A percentile compares a stretch with the other conserved stretches of the same genome.
phyloP scores from a whole-genome alignment of 2,329 filamentous ascomycete genomes.

The Neocucurbitaria cava region DNA sequence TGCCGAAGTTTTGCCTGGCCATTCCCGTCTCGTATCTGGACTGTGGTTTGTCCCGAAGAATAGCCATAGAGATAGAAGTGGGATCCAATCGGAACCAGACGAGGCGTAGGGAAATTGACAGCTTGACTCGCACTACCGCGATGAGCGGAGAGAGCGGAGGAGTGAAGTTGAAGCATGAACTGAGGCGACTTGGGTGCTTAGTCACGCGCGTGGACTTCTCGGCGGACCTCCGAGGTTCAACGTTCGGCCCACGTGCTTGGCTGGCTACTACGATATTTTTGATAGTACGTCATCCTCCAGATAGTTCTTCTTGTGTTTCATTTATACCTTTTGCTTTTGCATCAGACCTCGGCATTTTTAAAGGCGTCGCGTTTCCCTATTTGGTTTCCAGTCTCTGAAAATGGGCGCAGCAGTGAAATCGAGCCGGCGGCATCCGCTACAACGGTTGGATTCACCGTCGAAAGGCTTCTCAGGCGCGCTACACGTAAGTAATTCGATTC shows the following conservation, averaged over 20 bases:
- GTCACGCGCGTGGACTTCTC: background rate
- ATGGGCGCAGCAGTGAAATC: slow-evolving; percentile 23
- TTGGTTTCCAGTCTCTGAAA: background rate
- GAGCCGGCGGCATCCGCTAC: slow-evolving; percentile 64
- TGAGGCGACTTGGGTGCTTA: background rate
- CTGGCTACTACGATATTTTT: slow-evolving; percentile 7
- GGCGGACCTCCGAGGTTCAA: slow-evolving; percentile 17
- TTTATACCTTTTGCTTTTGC: background rate
- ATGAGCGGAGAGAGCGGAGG: background rate
- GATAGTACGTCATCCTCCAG: slow-evolving; percentile 16
- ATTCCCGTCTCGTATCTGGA: background rate
- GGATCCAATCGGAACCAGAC: background rate
- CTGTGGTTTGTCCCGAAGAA: slow-evolving; percentile 14
- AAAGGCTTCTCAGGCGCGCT: slow-evolving; percentile 67
- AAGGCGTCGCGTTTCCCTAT: background rate
- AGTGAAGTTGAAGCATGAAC: background rate
- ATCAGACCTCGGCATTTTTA: background rate
- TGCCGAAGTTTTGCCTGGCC: slow-evolving; percentile 27
- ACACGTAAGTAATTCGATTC: slow-evolving; percentile 55
- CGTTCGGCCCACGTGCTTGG: slow-evolving; percentile 19
- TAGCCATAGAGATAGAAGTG: slow-evolving; percentile 6
- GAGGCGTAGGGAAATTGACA: background rate
- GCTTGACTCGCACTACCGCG: background rate
- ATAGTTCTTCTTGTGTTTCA: background rate
- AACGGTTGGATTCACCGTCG: slow-evolving; percentile 71